A percentile compares a stretch with the other conserved stretches of the same genome.
Conservation (phyloP, 2,329 filamentous ascomycete genomes). For the Aspergillus felis region DNA sequence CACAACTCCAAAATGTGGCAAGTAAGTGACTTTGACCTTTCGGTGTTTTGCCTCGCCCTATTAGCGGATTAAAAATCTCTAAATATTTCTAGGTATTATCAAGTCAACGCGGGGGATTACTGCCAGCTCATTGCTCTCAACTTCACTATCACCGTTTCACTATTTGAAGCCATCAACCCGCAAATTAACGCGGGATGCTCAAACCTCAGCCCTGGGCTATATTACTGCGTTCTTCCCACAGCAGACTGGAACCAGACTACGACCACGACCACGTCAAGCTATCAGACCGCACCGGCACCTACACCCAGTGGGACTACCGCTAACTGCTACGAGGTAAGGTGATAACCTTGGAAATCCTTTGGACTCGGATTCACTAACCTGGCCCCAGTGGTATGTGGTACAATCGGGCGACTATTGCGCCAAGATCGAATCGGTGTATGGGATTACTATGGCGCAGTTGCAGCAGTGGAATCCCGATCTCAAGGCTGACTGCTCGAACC, state of each 20-base stretch:
- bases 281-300: constrained; percentile 4
- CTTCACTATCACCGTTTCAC: constrained; percentile 3
- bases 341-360: neutral
- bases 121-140: constrained; percentile 6
- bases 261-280: constrained; percentile 1
- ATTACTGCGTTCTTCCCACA: constrained; percentile 8
- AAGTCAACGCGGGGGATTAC: constrained; percentile 5
- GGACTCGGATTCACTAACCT: neutral
- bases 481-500: constrained; percentile 6
- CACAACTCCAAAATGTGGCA: constrained; percentile 7
- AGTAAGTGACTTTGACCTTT: neutral
- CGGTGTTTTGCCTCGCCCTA: too few species aligned
- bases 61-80: too few species aligned
- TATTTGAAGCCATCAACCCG: constrained; percentile 10
- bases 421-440: constrained; percentile 1
- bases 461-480: constrained; percentile 6
- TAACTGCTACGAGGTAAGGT: constrained; percentile 7
- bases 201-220: constrained; percentile 8
- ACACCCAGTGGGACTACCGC: constrained; percentile 6
- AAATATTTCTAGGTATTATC: constrained; percentile 1
- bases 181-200: constrained; percentile 6
- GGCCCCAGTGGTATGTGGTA: constrained; percentile 6
- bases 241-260: constrained; percentile 6
- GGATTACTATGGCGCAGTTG: neutral
- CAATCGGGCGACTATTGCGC: constrained; percentile 5